These are phyloP conservation scores for Fusarium virguliforme DNA, from an alignment of 2,329 filamentous ascomycete genomes.

Conservation along the genomic window DNA sequence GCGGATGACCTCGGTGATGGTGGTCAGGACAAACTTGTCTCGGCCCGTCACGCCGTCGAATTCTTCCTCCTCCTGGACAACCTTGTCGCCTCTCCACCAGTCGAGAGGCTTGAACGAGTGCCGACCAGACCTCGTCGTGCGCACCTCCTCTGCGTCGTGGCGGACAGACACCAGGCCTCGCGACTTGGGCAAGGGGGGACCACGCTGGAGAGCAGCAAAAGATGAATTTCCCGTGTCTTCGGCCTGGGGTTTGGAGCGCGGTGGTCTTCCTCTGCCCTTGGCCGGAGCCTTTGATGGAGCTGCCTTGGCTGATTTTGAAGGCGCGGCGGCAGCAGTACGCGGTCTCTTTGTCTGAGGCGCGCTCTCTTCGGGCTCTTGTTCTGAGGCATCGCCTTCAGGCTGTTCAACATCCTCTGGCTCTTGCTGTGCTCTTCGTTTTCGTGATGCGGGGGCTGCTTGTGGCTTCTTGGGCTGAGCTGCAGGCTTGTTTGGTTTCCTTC, in stretches of 20 bases:
- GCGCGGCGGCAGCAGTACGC: slow-evolving; percentile 46
- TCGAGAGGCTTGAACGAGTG: slow-evolving; percentile 84
- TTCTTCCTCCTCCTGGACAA: slow-evolving; percentile 77
- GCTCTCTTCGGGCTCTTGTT: slow-evolving; percentile 48
- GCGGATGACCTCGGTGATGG: slow-evolving; percentile 84
- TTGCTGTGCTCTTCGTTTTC: slow-evolving; percentile 39
- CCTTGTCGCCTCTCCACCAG: slow-evolving; percentile 89
- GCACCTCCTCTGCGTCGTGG: slow-evolving; percentile 66
- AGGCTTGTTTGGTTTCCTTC: slow-evolving; percentile 39
- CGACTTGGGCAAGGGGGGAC: slow-evolving; percentile 70
- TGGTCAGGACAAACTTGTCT: slow-evolving; percentile 72
- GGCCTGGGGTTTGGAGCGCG: slow-evolving; percentile 45
- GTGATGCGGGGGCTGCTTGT: slow-evolving; percentile 28
- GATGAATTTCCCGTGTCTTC: slow-evolving; percentile 62
- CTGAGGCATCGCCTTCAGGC: slow-evolving; percentile 32
- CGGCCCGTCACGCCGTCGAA: slow-evolving; percentile 63
- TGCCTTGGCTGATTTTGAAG: slow-evolving; percentile 44
- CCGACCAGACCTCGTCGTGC: slow-evolving; percentile 82
- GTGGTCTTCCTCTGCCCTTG: slow-evolving; percentile 45
- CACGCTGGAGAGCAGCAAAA: slow-evolving; percentile 66
- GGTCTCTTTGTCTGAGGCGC: slow-evolving; percentile 49
- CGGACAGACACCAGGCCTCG: slow-evolving; percentile 70
- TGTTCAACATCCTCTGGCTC: slow-evolving; percentile 40
- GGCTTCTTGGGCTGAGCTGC: slow-evolving; percentile 33
- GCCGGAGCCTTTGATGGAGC: slow-evolving; percentile 21